Percentiles rank a stretch among this genome's conserved stretches.
Conservation (phyloP, 2,329 filamentous ascomycete genomes). For the Fusarium pseudograminearum region DNA sequence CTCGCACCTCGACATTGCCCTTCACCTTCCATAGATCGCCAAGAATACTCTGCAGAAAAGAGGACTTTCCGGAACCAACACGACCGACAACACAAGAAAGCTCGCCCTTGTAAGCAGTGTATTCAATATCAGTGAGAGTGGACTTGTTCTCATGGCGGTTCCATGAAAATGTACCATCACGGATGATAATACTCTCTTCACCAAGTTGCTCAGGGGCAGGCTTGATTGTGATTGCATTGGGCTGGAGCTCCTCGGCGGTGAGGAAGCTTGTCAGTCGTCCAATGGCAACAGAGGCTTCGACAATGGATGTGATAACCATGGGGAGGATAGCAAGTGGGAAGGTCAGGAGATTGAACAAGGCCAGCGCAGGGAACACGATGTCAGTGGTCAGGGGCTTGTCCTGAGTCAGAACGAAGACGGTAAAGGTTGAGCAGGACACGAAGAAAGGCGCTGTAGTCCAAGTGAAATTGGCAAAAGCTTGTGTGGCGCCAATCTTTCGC, state of each 20-base stretch:
- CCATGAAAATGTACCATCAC: conserved; percentile 93
- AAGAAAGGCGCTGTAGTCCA: conserved; percentile 98
- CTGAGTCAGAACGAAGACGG: conserved; percentile 89
- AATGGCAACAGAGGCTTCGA: conserved; percentile 95
- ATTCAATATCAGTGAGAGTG: conserved; percentile 85
- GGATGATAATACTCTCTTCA: conserved; percentile 86
- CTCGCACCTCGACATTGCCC: conserved; percentile 85
- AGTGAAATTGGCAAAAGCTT: conserved; percentile 95
- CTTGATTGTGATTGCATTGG: conserved; percentile 79
- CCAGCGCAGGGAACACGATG: conserved; percentile 92
- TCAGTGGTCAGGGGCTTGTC: conserved; percentile 88
- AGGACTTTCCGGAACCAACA: conserved; percentile 96
- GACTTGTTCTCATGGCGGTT: conserved; percentile 80
- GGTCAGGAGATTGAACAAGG: conserved; percentile 94
- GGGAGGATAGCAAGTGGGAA: conserved; percentile 94
- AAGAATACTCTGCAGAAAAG: conserved; percentile 86
- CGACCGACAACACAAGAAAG: conserved; percentile 92
- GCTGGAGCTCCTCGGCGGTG: conserved; percentile 87
- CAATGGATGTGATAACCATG: conserved; percentile 97
- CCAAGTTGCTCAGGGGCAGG: conserved; percentile 79
- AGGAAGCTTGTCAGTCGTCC: conserved; percentile 87
- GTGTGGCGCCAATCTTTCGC: conserved; percentile 93
- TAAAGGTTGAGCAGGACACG: conserved; percentile 96
- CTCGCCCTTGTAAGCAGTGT: conserved; percentile 91
- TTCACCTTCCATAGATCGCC: conserved; percentile 92